Evolutionary conservation across 2,329 filamentous ascomycete species (phyloP).

Genomic region (Coniella vitis): DNA sequence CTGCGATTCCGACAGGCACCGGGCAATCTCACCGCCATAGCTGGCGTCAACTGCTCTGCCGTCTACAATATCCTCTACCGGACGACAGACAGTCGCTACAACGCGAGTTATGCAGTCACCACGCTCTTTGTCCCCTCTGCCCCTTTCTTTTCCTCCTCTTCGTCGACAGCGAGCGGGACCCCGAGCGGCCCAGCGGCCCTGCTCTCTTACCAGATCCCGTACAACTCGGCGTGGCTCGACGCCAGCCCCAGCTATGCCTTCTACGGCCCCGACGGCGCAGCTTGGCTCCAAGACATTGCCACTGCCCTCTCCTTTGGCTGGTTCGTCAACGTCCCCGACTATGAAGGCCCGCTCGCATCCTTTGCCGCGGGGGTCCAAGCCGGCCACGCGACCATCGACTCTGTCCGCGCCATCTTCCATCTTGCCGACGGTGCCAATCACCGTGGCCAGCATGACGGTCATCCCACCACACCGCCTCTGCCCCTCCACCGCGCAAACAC

Average conservation of each 20-base stretch:
- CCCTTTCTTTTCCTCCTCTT: too few species aligned
- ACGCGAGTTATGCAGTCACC: slow-evolving; percentile 32
- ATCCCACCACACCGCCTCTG: too few species aligned
- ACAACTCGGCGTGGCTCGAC: slow-evolving; percentile 33
- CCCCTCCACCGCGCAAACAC: slow-evolving; percentile 21
- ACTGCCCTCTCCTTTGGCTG: slow-evolving; percentile 32
- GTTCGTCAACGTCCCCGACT: slow-evolving; percentile 39
- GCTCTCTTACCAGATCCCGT: slow-evolving; percentile 36
- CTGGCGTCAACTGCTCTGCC: slow-evolving; percentile 15
- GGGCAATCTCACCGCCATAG: slow-evolving; percentile 20
- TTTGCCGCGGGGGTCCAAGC: slow-evolving; percentile 36
- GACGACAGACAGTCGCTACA: slow-evolving; percentile 28
- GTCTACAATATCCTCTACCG: slow-evolving; percentile 32
- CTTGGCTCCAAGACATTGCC: slow-evolving; percentile 21
- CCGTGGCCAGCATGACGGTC: not conserved
- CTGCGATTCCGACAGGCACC: slow-evolving; percentile 24
- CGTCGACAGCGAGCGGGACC: too few species aligned
- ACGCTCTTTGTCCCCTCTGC: slow-evolving; percentile 27
- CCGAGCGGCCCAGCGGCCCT: slow-evolving; percentile 21
- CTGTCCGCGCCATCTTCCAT: slow-evolving; percentile 35
- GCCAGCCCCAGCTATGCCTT: slow-evolving; percentile 30
- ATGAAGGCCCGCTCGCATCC: slow-evolving; percentile 36
- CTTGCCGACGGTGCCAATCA: slow-evolving; percentile 16
- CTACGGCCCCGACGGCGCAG: slow-evolving; percentile 16
- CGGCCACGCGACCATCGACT: slow-evolving; percentile 39